These are phyloP conservation scores for Tulasnella sp. DNA, from an alignment of 768 basidiomycete species.

Conservation along the genomic window DNA sequence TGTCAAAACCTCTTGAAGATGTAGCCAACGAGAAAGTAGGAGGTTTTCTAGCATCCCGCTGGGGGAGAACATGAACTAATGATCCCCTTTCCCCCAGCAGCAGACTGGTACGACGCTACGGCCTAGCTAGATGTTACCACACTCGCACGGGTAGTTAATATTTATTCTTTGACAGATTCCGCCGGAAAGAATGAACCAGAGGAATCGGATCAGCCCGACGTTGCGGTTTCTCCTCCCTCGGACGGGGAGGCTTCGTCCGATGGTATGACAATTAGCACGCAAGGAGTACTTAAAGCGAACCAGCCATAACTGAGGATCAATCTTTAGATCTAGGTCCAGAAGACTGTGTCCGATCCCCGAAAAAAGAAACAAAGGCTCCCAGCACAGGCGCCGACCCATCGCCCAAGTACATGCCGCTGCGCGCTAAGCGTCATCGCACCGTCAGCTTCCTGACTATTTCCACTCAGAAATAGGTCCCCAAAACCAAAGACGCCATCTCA, in stretches of 20 bases:
- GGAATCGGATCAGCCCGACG: background rate
- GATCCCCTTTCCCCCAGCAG: background rate
- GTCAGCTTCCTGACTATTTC: background rate
- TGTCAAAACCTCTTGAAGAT: background rate
- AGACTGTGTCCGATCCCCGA: background rate
- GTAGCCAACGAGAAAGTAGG: background rate
- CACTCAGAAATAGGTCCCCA: background rate
- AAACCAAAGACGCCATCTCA: background rate
- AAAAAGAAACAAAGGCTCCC: background rate
- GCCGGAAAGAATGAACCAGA: background rate
- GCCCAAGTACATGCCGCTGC: background rate
- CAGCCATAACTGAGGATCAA: background rate
- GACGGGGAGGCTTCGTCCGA: background rate
- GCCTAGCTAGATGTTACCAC: background rate
- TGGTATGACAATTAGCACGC: background rate
- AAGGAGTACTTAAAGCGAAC: background rate
- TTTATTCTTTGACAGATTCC: background rate
- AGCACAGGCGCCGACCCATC: background rate
- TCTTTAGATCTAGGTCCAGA: background rate
- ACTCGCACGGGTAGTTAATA: background rate
- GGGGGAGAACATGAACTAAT: background rate
- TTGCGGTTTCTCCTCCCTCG: background rate
- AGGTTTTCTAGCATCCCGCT: background rate
- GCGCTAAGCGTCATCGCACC: background rate
- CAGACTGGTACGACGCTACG: background rate